phyloP scores from a whole-genome alignment of 768 basidiomycete genomes.

The Boletus rufocinnamomeus region DNA sequence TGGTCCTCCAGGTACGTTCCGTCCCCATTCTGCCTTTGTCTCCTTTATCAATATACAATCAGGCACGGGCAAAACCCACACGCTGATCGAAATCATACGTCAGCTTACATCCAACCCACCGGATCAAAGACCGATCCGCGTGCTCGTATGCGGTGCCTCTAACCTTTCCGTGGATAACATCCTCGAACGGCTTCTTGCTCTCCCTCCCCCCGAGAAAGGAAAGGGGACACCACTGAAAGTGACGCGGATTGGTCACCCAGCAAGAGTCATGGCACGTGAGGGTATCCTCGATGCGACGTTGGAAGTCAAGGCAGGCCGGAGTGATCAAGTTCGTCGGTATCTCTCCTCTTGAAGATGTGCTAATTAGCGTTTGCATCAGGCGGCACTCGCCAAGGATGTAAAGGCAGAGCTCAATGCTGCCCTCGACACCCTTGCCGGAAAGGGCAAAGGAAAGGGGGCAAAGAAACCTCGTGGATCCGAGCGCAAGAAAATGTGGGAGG shows the following conservation, averaged over 20 bases:
- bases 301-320: constrained; percentile 70
- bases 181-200: constrained; percentile 74
- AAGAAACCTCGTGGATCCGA: constrained; percentile 71
- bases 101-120: constrained; percentile 62
- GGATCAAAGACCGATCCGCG: constrained; percentile 50
- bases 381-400: constrained; percentile 83
- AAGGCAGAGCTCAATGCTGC: constrained; percentile 80
- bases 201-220: constrained; percentile 53
- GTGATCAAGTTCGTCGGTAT: constrained; percentile 56
- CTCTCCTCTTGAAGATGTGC: neutral
- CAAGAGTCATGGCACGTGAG: constrained; percentile 79
- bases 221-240: constrained; percentile 50
- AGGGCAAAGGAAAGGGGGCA: constrained; percentile 72
- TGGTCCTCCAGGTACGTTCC: constrained; percentile 81
- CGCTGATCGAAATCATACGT: constrained; percentile 89
- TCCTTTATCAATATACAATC: neutral
- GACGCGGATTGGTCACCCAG: constrained; percentile 95
- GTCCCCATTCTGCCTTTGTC: neutral
- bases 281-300: constrained; percentile 66
- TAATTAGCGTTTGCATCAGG: constrained; percentile 45
- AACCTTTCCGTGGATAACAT: constrained; percentile 97
- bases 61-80: constrained; percentile 96
- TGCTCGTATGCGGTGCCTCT: constrained; percentile 91
- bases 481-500: constrained; percentile 83
- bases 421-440: constrained; percentile 66